Percentiles rank a stretch among this genome's conserved stretches.
Conservation (phyloP, 768 basidiomycete genomes). For the Mycena vitilis region DNA sequence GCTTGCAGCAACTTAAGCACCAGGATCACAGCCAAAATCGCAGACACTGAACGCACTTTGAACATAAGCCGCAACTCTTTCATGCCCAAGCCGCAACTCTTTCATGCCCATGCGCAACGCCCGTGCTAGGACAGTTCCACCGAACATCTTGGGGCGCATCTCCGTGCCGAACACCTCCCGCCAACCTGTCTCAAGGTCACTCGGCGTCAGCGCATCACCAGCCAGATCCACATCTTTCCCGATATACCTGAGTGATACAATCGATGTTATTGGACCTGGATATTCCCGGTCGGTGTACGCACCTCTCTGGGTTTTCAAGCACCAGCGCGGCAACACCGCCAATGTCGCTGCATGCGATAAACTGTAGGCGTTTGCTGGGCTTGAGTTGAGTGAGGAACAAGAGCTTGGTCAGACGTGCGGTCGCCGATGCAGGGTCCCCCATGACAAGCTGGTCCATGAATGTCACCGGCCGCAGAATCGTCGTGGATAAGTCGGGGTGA, state of each 20-base stretch:
- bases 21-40: background rate
- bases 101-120: constrained; percentile 11
- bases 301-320: constrained; percentile 9
- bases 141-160: constrained; percentile 22
- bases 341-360: constrained; percentile 28
- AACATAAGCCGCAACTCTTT: constrained; percentile 34
- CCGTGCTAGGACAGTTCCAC: constrained; percentile 11
- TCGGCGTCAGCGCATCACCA: constrained; percentile 21
- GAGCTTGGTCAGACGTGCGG: background rate
- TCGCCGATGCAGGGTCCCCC: constrained; percentile 8
- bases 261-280: too few species aligned
- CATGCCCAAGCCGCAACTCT: constrained; percentile 10
- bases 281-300: too few species aligned
- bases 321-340: constrained; percentile 21
- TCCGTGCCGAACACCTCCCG: constrained; percentile 29
- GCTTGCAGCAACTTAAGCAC: too few species aligned
- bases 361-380: constrained; percentile 13
- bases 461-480: constrained; percentile 31
- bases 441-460: constrained; percentile 32
- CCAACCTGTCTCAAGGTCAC: constrained; percentile 29
- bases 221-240: constrained; percentile 27
- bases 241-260: background rate
- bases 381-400: constrained; percentile 28
- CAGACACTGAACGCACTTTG: constrained; percentile 8
- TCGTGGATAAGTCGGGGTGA: constrained; percentile 18